These are phyloP conservation scores for Podospora pseudopauciseta DNA, from an alignment of 495 filamentous ascomycete genomes.

Conservation along the genomic window DNA sequence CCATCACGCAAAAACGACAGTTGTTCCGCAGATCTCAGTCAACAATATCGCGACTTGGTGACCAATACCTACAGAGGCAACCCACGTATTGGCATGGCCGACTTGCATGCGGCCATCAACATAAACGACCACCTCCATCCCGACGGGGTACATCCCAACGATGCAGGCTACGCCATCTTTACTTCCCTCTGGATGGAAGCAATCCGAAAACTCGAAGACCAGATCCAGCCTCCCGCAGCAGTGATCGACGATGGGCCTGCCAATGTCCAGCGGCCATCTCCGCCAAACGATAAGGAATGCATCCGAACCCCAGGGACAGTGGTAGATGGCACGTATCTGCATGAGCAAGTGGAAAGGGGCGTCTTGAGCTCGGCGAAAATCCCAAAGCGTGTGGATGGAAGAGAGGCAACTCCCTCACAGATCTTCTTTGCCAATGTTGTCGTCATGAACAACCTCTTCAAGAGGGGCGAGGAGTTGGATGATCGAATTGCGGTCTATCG, in stretches of 20 bases:
- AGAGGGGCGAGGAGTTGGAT: not conserved
- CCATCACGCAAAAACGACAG: constrained; percentile 10
- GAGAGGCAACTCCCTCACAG: not conserved
- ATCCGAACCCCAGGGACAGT: not conserved
- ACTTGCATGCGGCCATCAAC: not conserved
- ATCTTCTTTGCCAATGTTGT: constrained; percentile 9
- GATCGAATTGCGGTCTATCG: not conserved
- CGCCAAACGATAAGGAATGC: not conserved
- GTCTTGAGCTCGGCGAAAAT: not conserved
- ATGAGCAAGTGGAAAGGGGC: not conserved
- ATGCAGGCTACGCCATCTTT: constrained; percentile 10
- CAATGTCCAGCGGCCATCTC: not conserved
- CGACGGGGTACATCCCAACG: constrained; percentile 14
- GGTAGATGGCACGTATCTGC: not conserved
- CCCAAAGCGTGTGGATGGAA: not conserved
- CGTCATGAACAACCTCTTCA: not conserved
- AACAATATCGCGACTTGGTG: constrained; percentile 12
- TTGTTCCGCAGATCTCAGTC: constrained; percentile 8
- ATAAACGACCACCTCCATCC: not conserved
- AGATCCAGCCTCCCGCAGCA: constrained; percentile 3
- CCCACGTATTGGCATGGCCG: constrained; percentile 5
- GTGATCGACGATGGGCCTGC: not conserved
- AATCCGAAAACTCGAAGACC: constrained; percentile 8
- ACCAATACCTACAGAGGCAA: not conserved
- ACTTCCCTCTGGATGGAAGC: constrained; percentile 9